Base-by-base conservation (phyloP, 202 grass and related monocot species). In the Carex sylvatica region DNA sequence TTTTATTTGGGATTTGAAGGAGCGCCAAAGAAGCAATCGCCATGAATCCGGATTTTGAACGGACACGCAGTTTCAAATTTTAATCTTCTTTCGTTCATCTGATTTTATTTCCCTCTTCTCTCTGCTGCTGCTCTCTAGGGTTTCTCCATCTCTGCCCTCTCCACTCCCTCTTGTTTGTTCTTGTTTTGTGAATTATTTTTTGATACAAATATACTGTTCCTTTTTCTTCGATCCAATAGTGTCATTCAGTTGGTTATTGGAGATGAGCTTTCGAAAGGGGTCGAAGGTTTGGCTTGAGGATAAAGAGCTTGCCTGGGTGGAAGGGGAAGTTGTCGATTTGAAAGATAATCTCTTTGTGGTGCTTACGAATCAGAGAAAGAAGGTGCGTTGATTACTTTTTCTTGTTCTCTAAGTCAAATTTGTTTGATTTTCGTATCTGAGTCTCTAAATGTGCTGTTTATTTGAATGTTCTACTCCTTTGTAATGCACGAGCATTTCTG, bases 221-320 rank as follows among this genome's bases (percentile, higher is more conserved):
- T 13, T 61, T 9, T 33, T 72, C 36, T 13, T 2, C 16, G 58
- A 63, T 65, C 55, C 83, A 91, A 86, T 8, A 19, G 75, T 28
- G 42, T 79, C 87, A 90, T 91, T 91, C 81, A 70, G 56, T 18
- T 51, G 11, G 53, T 75, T 76, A 76, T 80, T 66, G 61, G 76
- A 83, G 88, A 95, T 98, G 91, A 95, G 95, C 87, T 98, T 87
- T 70, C 86, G 92, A 84, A 95, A 92, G 86, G 95, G 95, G 55
- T 90, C 85, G 74, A 95, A 90, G 86, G 95, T 95, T 2, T 98
- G 95, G 92, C 76, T 98, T 40, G 91, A 95, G 81, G 95, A 98
- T 87, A 95, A 90, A 86, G 92, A 89, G 71, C 86, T 87, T 61
- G 95, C 89, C 2, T 95, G 95, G 95, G 76, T 86, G 80, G 92